These are phyloP conservation scores for Albophoma yamanashiensis DNA, from an alignment of 2,329 filamentous ascomycete species.

Conservation along the genomic window DNA sequence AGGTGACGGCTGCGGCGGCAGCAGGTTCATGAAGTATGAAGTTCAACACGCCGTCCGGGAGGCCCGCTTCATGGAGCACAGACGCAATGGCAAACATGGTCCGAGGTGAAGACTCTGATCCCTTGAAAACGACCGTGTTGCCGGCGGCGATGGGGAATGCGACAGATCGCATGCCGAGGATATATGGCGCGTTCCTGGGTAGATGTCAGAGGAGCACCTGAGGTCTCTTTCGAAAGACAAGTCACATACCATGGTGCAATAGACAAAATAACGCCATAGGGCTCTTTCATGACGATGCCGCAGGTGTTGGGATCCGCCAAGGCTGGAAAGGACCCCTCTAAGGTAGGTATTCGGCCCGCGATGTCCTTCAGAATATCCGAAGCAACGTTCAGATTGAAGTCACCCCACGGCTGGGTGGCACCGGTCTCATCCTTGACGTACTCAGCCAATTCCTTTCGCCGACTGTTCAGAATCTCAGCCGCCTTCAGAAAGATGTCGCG, in stretches of 20 bases:
- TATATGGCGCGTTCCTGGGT: conserved; percentile 44
- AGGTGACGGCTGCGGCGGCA: conserved; percentile 57
- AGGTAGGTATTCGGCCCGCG: conserved; percentile 28
- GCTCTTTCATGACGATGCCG: conserved; percentile 62
- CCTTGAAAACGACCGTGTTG: conserved; percentile 69
- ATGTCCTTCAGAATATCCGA: conserved; percentile 30
- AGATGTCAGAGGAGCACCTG: neutral
- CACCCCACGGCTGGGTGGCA: conserved; percentile 23
- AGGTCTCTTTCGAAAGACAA: neutral
- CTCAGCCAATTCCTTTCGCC: conserved; percentile 46
- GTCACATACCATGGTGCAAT: conserved; percentile 69
- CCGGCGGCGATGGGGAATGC: conserved; percentile 61
- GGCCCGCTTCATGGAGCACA: conserved; percentile 61
- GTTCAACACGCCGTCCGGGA: conserved; percentile 67
- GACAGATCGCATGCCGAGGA: conserved; percentile 43
- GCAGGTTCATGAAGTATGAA: conserved; percentile 55
- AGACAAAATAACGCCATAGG: conserved; percentile 66
- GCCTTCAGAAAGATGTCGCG: conserved; percentile 62
- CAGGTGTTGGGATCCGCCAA: conserved; percentile 18
- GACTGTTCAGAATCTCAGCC: conserved; percentile 49
- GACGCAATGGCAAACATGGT: conserved; percentile 51
- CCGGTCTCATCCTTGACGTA: conserved; percentile 47
- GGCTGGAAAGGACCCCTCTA: conserved; percentile 26
- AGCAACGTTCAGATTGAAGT: conserved; percentile 26
- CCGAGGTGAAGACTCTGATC: conserved; percentile 55